Evolutionary conservation across 208 protist genomes (phyloP), one percentile per base, ranked within the genome.

Genomic region (Acanthamoeba triangularis): DNA sequence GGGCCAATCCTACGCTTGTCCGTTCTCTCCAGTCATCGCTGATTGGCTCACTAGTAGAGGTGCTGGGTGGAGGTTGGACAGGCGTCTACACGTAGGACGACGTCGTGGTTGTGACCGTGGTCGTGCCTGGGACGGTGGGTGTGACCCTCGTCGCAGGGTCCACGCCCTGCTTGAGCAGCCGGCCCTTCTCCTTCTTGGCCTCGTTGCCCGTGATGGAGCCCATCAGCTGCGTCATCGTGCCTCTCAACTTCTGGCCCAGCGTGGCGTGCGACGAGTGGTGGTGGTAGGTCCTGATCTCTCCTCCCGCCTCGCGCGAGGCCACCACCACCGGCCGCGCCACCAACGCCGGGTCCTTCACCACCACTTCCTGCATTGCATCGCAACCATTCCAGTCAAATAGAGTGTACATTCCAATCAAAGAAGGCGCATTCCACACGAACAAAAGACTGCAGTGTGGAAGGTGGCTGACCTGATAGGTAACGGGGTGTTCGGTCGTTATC

Each of bases 191-290:
- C 20, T 44, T 35, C 20, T 44, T 23, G 30, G 72, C 41, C 35
- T 80, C 72, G 72, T 80, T 80, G 11, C 72, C 72, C 18, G 72
- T 80, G 72, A 80, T 18, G 18, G 72, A 30, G 20, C 72, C 72
- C 16, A 49, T 33, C 8, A 80, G 25, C 11, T 80, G 72, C 11
- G 20, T 80, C 72, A 80, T 80, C 14, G 72, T n/a, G n/a, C 72
- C 72, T 7, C 25, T 41, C 35, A 80, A 0, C 72, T 80, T 80
- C 33, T 80, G 72, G 20, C 72, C 72, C 41, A 80, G 35, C 33
- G 72, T 49, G 20, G 72, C 72, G 41, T 80, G 63, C 23, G 54
- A 61, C 6, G 14, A 25, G 54, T 25, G 54, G 4, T 18, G 14
- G 54, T 61, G 23, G 54, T 61, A 61, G 59, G 59, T 65, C 23